Conservation (phyloP, 208 protist genomes). For the Zelonia costaricensis region DNA sequence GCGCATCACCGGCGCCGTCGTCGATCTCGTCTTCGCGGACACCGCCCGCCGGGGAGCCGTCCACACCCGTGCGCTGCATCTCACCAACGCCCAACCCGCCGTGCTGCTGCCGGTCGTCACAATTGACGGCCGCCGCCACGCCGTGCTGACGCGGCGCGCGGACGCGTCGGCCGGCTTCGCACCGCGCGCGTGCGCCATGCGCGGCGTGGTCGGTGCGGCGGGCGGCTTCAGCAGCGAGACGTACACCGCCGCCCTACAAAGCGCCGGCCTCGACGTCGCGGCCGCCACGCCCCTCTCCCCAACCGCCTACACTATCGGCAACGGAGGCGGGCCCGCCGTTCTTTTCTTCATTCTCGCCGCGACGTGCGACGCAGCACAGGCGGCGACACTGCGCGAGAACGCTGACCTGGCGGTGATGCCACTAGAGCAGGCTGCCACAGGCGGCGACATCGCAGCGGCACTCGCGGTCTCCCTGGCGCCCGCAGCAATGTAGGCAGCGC, state of each 20-base stretch:
- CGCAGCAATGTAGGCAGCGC: background rate
- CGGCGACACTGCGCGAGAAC: constrained; percentile 19
- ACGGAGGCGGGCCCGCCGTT: constrained; percentile 52
- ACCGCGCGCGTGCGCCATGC: constrained; percentile 45
- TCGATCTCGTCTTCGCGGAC: constrained; percentile 59
- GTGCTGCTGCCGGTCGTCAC: constrained; percentile 52
- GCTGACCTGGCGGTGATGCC: constrained; percentile 27
- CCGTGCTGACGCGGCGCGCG: constrained; percentile 41
- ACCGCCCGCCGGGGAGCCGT: constrained; percentile 17
- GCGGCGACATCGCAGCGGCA: constrained; percentile 58
- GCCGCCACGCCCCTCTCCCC: constrained; percentile 17
- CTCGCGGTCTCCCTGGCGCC: constrained; percentile 47
- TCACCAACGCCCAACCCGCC: constrained; percentile 35
- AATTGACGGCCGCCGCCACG: constrained; percentile 34
- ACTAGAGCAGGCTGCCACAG: constrained; percentile 38
- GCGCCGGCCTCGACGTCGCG: constrained; percentile 32
- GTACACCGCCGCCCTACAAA: constrained; percentile 26
- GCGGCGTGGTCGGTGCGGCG: constrained; percentile 26
- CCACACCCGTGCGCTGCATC: constrained; percentile 33
- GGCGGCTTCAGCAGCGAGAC: constrained; percentile 27
- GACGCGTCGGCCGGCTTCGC: constrained; percentile 36
- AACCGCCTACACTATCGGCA: constrained; percentile 54
- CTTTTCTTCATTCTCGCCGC: constrained; percentile 38
- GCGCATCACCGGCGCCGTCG: constrained; percentile 53
- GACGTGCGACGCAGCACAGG: constrained; percentile 21